Evolutionary conservation across 2,329 filamentous ascomycete species (phyloP).

Genomic region (Diaporthe aspalathi): DNA sequence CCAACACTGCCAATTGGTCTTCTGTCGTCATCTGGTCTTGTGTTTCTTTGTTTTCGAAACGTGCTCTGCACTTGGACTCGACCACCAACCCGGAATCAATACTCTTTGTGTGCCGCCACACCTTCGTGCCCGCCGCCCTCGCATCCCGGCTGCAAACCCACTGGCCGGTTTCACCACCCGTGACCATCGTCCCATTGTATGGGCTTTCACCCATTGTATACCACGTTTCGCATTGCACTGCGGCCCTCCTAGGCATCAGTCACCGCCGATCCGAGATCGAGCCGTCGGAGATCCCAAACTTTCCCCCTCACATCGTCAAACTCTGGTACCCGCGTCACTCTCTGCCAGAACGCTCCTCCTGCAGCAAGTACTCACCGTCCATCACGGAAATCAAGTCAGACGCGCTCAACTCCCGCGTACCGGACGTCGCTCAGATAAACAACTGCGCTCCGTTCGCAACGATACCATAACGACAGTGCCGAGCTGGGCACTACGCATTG

Average conservation of each 20-base stretch:
- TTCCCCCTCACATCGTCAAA: slow-evolving; percentile 24
- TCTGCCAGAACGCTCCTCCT: background rate
- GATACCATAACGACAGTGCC: background rate
- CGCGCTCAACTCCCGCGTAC: background rate
- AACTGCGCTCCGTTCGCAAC: slow-evolving; percentile 28
- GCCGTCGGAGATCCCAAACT: slow-evolving; percentile 21
- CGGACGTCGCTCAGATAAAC: background rate
- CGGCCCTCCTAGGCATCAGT: slow-evolving; percentile 31
- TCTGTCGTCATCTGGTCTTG: slow-evolving; percentile 16
- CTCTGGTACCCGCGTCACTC: slow-evolving; percentile 4
- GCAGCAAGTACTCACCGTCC: background rate
- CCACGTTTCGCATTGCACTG: slow-evolving; percentile 23
- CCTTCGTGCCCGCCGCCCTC: slow-evolving; percentile 4
- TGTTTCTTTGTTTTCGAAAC: slow-evolving; percentile 26
- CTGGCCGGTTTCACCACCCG: slow-evolving; percentile 32
- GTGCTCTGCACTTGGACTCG: slow-evolving; percentile 22
- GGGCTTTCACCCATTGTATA: slow-evolving; percentile 12
- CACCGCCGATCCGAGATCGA: slow-evolving; percentile 27
- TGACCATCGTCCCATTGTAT: slow-evolving; percentile 31
- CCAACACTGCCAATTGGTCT: slow-evolving; percentile 25
- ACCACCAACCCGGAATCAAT: slow-evolving; percentile 27
- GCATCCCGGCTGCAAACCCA: slow-evolving; percentile 27
- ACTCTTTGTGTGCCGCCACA: slow-evolving; percentile 16
- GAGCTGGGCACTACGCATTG: background rate
- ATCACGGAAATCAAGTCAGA: background rate